Percentiles rank a stretch among this genome's conserved stretches.
Conservation (phyloP, 441 rosid genomes). For the Arabidopsis lyrata region DNA sequence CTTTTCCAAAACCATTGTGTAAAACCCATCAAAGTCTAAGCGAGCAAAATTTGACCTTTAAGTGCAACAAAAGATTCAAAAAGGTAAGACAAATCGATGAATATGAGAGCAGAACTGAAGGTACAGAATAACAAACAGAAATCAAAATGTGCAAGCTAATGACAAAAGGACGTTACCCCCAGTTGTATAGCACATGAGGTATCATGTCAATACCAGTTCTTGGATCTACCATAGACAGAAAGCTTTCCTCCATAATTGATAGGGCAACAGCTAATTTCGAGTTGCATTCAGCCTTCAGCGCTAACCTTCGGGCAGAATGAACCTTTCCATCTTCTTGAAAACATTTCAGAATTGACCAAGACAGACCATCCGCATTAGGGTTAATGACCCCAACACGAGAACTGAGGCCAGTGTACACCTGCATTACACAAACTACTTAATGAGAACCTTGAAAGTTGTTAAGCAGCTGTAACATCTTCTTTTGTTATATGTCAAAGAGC, state of each 20-base stretch:
- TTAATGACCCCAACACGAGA: conserved; percentile 75
- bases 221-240: conserved; percentile 94
- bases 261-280: conserved; percentile 92
- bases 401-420: conserved; percentile 83
- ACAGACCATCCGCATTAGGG: conserved; percentile 66
- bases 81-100: not conserved
- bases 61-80: conserved; percentile 32
- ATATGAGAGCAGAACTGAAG: conserved; percentile 10
- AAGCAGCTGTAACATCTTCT: conserved; percentile 17
- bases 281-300: conserved; percentile 95
- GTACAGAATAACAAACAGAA: conserved; percentile 14
- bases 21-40: conserved; percentile 83
- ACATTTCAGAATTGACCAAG: conserved; percentile 91
- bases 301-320: conserved; percentile 75
- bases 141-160: conserved; percentile 29
- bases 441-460: conserved; percentile 33
- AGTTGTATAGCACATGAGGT: conserved; percentile 89
- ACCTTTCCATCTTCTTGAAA: conserved; percentile 85
- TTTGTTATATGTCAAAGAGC: conserved; percentile 23
- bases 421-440: conserved; percentile 39
- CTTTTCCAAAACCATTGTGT: conserved; percentile 87
- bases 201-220: conserved; percentile 98
- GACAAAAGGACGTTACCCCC: conserved; percentile 68
- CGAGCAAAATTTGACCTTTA: conserved; percentile 89
- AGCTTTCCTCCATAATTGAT: conserved; percentile 95